Percentiles rank a stretch among this genome's conserved stretches.
phyloP scores from a whole-genome alignment of 768 basidiomycete species.

The Pisolithus tinctorius region DNA sequence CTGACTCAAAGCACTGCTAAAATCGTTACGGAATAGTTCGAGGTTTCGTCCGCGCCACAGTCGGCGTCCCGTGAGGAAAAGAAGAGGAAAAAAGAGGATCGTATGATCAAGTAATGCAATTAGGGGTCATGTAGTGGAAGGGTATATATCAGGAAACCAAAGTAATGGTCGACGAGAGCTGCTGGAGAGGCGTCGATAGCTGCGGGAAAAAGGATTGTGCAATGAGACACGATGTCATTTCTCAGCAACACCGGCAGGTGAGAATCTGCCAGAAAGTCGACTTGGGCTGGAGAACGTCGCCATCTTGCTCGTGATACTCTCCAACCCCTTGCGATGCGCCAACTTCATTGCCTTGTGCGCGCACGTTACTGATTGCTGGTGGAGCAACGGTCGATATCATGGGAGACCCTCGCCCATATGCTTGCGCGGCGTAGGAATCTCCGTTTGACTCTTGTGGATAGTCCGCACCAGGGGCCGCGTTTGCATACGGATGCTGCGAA shows the following conservation, averaged over 20 bases:
- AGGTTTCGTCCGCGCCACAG: constrained; percentile 20
- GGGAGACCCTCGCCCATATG: constrained; percentile 74
- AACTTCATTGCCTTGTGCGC: constrained; percentile 62
- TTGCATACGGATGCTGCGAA: constrained; percentile 67
- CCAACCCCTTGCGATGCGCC: constrained; percentile 53
- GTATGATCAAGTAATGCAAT: constrained; percentile 28
- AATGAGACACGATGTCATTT: constrained; percentile 8
- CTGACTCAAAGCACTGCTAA: constrained; percentile 26
- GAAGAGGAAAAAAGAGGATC: constrained; percentile 5
- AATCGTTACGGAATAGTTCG: constrained; percentile 19
- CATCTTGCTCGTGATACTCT: constrained; percentile 51
- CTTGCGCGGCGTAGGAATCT: constrained; percentile 52
- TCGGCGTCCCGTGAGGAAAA: constrained; percentile 18
- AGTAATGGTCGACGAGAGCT: constrained; percentile 30
- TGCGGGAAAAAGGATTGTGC: constrained; percentile 16
- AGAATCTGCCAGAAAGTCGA: constrained; percentile 58
- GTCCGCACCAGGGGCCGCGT: constrained; percentile 52
- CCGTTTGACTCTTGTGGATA: constrained; percentile 38
- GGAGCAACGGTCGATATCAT: constrained; percentile 72
- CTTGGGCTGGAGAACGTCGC: constrained; percentile 47
- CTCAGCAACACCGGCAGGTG: constrained; percentile 71
- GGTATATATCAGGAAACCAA: constrained; percentile 31
- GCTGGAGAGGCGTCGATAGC: constrained; percentile 20
- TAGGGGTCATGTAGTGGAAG: constrained; percentile 27
- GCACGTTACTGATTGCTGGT: constrained; percentile 66